Base-by-base conservation (phyloP, 805 yeast genomes). In the Metschnikowia henanensis region DNA sequence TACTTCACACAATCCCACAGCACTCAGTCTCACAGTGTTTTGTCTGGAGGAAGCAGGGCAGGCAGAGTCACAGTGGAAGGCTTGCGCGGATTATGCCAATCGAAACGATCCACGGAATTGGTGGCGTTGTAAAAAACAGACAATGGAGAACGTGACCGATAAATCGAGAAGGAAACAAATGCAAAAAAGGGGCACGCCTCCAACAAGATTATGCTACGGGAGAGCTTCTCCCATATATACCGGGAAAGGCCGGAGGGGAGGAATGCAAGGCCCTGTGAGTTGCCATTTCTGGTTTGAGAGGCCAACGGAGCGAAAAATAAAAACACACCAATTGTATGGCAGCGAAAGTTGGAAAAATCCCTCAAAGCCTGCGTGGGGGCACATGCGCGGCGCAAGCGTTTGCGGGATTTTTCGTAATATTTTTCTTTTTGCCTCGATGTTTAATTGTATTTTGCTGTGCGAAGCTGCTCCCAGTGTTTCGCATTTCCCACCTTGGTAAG, bases 201-300 rank as follows among this genome's bases (percentile, higher is more conserved):
- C n/a, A n/a, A n/a, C n/a, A n/a, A n/a, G n/a, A n/a, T n/a, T 23
- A 23, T 26, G 25, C 30, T 23, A 21, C 30, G 35, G 35, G 34
- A 34, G 38, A 31, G 29, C 35, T 30, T 17, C 26, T 21, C 28
- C 23, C 39, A 33, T 40, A 40, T 40, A 40, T 40, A 40, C 39
- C 30, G 20, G 30, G 39, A 12, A 12, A n/a, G n/a, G n/a, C n/a
- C n/a, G n/a, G n/a, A n/a, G n/a, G 18, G 6, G 29, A 28, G 18
- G 25, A 20, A 33, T 34, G 37, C 20, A 17, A 29, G 35, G 43
- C 37, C 37, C n/a, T 26, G 35, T 15, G 20, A 20, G 35, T 40
- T 40, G 43, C 43, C 35, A 22, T 35, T 34, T 34, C 29, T 34
- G 33, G 17, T 21, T 22, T 18, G 23, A 35, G 43, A 18, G 28